These are phyloP conservation scores for Trichosporon inkin DNA, from an alignment of 1,284 basidiomycete genomes.

Conservation along the genomic window DNA sequence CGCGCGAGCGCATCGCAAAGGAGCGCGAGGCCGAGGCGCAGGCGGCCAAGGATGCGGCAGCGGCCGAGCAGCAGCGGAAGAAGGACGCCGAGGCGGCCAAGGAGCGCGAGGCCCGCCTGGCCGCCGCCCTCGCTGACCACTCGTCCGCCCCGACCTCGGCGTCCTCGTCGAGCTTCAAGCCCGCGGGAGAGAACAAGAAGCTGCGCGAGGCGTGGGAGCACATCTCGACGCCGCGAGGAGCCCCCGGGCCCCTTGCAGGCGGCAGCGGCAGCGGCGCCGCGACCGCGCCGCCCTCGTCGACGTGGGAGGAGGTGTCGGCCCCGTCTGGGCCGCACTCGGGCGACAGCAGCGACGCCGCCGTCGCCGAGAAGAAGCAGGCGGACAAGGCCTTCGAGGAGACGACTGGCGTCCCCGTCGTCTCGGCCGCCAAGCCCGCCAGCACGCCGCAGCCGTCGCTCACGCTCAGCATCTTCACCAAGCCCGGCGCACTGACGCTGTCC, in stretches of 20 bases:
- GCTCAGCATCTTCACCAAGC: constrained; percentile 73
- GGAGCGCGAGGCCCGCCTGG: constrained; percentile 25
- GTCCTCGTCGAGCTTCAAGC: constrained; percentile 11
- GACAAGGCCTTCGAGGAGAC: constrained; percentile 7
- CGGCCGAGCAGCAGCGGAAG: constrained; percentile 18
- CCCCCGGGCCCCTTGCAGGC: constrained; percentile 12
- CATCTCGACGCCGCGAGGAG: constrained; percentile 34
- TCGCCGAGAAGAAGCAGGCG: constrained; percentile 11
- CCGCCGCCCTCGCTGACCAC: constrained; percentile 16
- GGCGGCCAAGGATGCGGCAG: constrained; percentile 26
- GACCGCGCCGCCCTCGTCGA: constrained; percentile 36
- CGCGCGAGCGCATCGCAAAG: constrained; percentile 52
- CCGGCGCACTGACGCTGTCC: constrained; percentile 68
- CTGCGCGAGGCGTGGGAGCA: constrained; percentile 58
- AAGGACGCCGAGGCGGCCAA: constrained; percentile 28
- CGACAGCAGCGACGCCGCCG: background rate
- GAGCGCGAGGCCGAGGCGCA: constrained; percentile 27
- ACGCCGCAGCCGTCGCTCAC: constrained; percentile 57
- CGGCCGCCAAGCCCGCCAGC: constrained; percentile 24
- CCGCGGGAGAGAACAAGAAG: constrained; percentile 38
- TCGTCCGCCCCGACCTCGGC: constrained; percentile 10
- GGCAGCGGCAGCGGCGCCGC: constrained; percentile 32
- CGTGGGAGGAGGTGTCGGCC: constrained; percentile 42
- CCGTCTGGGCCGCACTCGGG: constrained; percentile 14
- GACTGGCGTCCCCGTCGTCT: constrained; percentile 5